Conservation (phyloP, 768 basidiomycete genomes). For the Psilocybe cubensis region DNA sequence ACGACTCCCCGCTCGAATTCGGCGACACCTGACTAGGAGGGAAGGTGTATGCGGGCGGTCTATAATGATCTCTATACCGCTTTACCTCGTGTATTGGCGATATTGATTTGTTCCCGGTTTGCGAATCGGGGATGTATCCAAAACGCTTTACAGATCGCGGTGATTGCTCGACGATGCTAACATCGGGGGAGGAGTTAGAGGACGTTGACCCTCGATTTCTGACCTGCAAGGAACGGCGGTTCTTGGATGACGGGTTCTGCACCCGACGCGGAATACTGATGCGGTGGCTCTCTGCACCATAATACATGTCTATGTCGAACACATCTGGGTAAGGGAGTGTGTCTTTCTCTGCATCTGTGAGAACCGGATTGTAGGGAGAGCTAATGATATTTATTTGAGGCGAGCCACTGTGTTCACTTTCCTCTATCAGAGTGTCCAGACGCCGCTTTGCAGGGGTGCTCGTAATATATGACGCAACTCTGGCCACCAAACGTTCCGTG, state of each 20-base stretch:
- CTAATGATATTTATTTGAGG: not conserved
- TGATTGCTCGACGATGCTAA: not conserved
- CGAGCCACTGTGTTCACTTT: not conserved
- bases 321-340: conserved; percentile 26
- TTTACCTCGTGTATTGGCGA: not conserved
- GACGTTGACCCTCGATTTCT: not conserved
- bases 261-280: conserved; percentile 1
- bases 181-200: not conserved
- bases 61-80: conserved; percentile 17
- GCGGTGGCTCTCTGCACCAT: conserved; percentile 8
- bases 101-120: not conserved
- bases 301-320: conserved; percentile 29
- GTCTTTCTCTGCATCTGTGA: conserved; percentile 13
- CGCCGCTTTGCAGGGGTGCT: conserved; percentile 18
- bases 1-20: not conserved
- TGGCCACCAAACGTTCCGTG: not conserved
- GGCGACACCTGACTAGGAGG: conserved; percentile 2
- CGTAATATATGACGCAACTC: conserved; percentile 12
- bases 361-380: conserved; percentile 1
- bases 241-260: not conserved
- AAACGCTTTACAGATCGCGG: conserved; percentile 5
- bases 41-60: conserved; percentile 12
- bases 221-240: not conserved
- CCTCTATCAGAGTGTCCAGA: not conserved
- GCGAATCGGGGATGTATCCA: conserved; percentile 6